phyloP scores from a whole-genome alignment of 176 grass and related monocot genomes.

The Oryza meyeriana region DNA sequence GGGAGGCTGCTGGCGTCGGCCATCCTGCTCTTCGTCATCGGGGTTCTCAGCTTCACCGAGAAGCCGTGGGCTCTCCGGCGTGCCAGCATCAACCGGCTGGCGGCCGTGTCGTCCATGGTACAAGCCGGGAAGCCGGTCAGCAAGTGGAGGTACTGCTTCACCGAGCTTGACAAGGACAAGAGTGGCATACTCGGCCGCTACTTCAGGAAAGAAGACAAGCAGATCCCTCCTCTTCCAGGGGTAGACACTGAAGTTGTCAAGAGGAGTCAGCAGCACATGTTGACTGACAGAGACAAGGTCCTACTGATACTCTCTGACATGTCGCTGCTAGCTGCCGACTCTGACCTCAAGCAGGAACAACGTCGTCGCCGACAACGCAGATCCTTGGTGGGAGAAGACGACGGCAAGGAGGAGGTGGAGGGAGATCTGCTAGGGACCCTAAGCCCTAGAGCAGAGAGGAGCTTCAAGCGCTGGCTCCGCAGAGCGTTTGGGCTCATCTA shows the following conservation, averaged over 20 bases:
- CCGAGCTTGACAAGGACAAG: too few species aligned
- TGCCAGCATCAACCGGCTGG: not conserved
- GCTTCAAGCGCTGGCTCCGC: not conserved
- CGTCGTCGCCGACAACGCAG: too few species aligned
- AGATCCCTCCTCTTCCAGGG: too few species aligned
- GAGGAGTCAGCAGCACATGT: too few species aligned
- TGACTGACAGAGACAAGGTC: too few species aligned
- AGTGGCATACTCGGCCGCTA: too few species aligned
- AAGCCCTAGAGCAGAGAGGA: not conserved
- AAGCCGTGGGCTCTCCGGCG: not conserved
- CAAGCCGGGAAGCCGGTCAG: too few species aligned
- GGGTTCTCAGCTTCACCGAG: conserved; percentile 6
- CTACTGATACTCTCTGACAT: not conserved
- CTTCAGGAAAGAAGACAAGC: too few species aligned
- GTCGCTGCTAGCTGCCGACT: not conserved
- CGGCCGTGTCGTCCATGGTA: not conserved
- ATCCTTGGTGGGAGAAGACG: too few species aligned
- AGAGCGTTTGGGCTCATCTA: not conserved
- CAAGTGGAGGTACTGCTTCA: not conserved
- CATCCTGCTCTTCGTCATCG: not conserved
- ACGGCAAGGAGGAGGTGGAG: not conserved
- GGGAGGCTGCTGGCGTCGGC: not conserved
- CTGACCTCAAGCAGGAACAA: not conserved
- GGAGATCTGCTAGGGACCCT: too few species aligned
- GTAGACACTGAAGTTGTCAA: too few species aligned